These are phyloP conservation scores for Sarocladiaceae sp. DNA, from an alignment of 2,329 filamentous ascomycete species.

Conservation along the genomic window DNA sequence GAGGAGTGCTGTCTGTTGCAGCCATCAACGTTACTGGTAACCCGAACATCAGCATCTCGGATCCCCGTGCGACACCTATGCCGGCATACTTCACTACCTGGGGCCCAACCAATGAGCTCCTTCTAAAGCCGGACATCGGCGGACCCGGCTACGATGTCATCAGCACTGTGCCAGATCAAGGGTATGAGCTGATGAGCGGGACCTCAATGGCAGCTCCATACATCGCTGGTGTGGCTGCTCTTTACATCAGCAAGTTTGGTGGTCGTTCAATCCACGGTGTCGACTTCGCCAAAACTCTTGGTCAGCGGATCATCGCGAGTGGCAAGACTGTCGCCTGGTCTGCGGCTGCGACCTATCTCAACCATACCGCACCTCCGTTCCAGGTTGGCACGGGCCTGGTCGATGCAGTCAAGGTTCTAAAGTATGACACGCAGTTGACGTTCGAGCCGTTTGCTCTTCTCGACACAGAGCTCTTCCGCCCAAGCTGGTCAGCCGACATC, in stretches of 20 bases:
- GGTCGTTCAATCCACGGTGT: slow-evolving; percentile 34
- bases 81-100: slow-evolving; percentile 45
- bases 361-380: slow-evolving; percentile 26
- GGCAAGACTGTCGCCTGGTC: slow-evolving; percentile 27
- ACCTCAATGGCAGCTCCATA: slow-evolving; percentile 56
- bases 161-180: slow-evolving; percentile 40
- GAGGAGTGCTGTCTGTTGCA: slow-evolving; percentile 29
- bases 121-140: slow-evolving; percentile 46
- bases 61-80: slow-evolving; percentile 23
- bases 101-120: slow-evolving; percentile 47
- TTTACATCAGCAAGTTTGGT: slow-evolving; percentile 39
- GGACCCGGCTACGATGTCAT: slow-evolving; percentile 46
- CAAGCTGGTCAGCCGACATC: slow-evolving; percentile 31
- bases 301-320: slow-evolving; percentile 30
- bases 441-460: slow-evolving; percentile 43
- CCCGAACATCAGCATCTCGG: slow-evolving; percentile 26
- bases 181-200: slow-evolving; percentile 43
- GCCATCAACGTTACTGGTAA: slow-evolving; percentile 39
- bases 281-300: slow-evolving; percentile 26
- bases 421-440: slow-evolving; percentile 28
- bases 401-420: slow-evolving; percentile 38
- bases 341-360: slow-evolving; percentile 16
- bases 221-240: slow-evolving; percentile 45
- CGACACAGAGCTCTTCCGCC: slow-evolving; percentile 40
- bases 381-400: slow-evolving; percentile 45